Percentiles rank a stretch among this genome's conserved stretches.
Evolutionary conservation across 225 moss, liverwort and hornwort genomes (phyloP).

Genomic region (Pseudoscleropodium purum): DNA sequence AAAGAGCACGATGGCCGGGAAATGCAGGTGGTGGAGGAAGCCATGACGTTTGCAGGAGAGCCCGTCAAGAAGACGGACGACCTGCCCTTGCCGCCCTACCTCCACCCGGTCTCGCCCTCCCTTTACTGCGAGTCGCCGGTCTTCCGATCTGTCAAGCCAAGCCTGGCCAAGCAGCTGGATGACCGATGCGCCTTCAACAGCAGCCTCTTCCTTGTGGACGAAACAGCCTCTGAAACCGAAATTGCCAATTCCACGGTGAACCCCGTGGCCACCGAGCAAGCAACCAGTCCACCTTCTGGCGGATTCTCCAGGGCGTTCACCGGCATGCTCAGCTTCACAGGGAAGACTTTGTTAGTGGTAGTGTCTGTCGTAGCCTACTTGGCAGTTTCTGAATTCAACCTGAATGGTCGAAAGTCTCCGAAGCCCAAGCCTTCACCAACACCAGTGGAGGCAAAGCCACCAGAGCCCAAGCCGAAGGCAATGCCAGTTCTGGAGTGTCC

Average conservation of each 20-base stretch:
- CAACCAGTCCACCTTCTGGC: neutral
- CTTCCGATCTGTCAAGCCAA: constrained; percentile 23
- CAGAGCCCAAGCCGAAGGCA: neutral
- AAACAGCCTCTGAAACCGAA: constrained; percentile 7
- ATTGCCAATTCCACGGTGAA: neutral
- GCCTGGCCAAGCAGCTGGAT: constrained; percentile 17
- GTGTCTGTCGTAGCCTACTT: constrained; percentile 55
- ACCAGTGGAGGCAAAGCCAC: neutral
- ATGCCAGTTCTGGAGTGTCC: constrained; percentile 26
- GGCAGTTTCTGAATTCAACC: constrained; percentile 44
- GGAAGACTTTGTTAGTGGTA: constrained; percentile 55
- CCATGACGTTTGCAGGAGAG: constrained; percentile 85
- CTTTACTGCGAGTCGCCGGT: constrained; percentile 40
- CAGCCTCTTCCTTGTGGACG: constrained; percentile 31
- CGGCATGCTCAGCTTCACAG: constrained; percentile 19
- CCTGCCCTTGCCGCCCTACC: constrained; percentile 76
- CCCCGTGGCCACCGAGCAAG: constrained; percentile 3
- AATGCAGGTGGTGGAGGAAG: constrained; percentile 85
- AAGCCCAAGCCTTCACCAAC: neutral
- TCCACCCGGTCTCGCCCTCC: constrained; percentile 32
- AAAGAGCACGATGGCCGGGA: constrained; percentile 80
- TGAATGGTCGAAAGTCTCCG: neutral
- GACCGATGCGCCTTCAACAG: constrained; percentile 19
- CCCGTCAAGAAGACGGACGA: constrained; percentile 82
- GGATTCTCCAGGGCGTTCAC: constrained; percentile 3